These are phyloP conservation scores for Hypoxylon crocopeplum DNA, from an alignment of 495 filamentous ascomycete species.

Conservation along the genomic window DNA sequence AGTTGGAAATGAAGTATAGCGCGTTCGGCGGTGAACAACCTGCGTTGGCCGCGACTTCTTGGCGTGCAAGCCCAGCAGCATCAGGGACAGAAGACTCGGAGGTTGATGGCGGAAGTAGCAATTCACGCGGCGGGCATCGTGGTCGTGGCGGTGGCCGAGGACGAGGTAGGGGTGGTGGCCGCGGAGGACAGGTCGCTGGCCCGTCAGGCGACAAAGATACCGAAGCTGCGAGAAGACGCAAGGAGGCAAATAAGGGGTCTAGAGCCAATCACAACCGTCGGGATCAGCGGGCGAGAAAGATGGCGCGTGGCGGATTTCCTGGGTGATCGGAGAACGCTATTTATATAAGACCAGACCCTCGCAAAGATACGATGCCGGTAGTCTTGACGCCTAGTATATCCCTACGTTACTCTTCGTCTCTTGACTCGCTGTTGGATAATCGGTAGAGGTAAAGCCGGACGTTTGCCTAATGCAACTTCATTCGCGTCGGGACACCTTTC, in stretches of 20 bases:
- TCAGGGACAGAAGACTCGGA: constrained; percentile 56
- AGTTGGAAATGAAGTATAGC: constrained; percentile 71
- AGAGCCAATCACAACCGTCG: constrained; percentile 71
- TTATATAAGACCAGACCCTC: background rate
- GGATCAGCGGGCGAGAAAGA: constrained; percentile 78
- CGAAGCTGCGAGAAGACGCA: constrained; percentile 66
- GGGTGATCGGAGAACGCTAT: constrained; percentile 43
- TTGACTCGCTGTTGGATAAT: constrained; percentile 26
- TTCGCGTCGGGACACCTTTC: constrained; percentile 20
- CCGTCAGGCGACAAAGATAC: constrained; percentile 64
- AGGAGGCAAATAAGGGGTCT: constrained; percentile 67
- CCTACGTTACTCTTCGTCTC: constrained; percentile 25
- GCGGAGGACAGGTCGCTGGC: constrained; percentile 63
- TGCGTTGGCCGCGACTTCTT: constrained; percentile 68
- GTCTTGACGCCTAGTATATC: too few species aligned
- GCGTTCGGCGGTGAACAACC: constrained; percentile 66
- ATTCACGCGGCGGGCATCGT: constrained; percentile 42
- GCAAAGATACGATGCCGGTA: background rate
- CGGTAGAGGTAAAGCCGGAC: constrained; percentile 19
- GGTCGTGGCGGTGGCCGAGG: constrained; percentile 59
- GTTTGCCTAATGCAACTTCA: constrained; percentile 29
- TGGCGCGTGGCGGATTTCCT: constrained; percentile 67
- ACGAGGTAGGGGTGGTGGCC: constrained; percentile 54
- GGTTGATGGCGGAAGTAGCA: constrained; percentile 37
- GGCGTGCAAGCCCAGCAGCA: constrained; percentile 53